Conservation (phyloP, 2,329 filamentous ascomycete genomes). For the Plectosphaerella cucumerina region DNA sequence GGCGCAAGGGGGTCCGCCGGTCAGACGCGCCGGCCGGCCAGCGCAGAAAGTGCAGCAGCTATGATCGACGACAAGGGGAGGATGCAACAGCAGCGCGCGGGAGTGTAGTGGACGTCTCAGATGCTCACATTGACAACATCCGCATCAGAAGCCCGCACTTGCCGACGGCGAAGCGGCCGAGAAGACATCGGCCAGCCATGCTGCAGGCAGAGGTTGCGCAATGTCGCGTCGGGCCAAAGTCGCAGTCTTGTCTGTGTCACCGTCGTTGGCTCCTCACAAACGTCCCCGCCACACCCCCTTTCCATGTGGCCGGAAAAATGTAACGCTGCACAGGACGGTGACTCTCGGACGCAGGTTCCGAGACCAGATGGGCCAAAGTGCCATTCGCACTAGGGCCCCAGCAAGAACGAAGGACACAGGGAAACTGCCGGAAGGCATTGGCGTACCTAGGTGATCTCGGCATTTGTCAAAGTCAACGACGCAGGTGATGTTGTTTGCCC, state of each 20-base stretch:
- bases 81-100: too few species aligned
- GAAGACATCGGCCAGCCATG: neutral
- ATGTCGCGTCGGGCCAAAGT: neutral
- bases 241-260: too few species aligned
- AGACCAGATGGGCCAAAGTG: neutral
- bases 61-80: too few species aligned
- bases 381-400: neutral
- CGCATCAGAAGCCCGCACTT: neutral
- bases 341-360: slow-evolving; percentile 4
- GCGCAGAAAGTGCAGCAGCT: too few species aligned
- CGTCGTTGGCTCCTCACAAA: neutral
- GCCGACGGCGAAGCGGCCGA: neutral
- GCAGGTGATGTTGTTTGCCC: slow-evolving; percentile 44
- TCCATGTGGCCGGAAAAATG: slow-evolving; percentile 4
- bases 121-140: neutral
- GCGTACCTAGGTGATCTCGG: slow-evolving; percentile 51
- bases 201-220: neutral
- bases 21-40: too few species aligned
- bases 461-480: slow-evolving; percentile 44
- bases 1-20: too few species aligned
- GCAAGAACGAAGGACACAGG: slow-evolving; percentile 1
- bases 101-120: too few species aligned
- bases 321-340: neutral
- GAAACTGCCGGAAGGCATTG: slow-evolving; percentile 15
- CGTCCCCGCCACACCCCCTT: slow-evolving; percentile 9